phyloP scores from a whole-genome alignment of 225 moss, liverwort and hornwort species.

The Bryoerythrophyllum caledonicum region DNA sequence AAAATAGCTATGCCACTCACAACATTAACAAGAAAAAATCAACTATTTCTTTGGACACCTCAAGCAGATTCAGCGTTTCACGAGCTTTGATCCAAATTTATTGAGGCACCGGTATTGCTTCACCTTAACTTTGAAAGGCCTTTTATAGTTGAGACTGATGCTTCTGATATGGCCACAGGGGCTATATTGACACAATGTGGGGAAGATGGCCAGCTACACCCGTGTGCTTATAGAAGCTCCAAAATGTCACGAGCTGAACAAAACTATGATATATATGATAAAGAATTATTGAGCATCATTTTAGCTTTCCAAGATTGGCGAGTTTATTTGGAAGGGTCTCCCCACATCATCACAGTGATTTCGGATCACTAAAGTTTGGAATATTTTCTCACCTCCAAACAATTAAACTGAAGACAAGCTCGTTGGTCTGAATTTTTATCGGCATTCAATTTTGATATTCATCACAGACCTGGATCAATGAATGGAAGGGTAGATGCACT shows the following conservation, averaged over 20 bases:
- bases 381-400: no score
- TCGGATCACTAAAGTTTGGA: no score
- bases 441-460: no score
- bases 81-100: neutral
- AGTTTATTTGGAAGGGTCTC: neutral
- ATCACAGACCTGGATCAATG: no score
- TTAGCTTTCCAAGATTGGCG: neutral
- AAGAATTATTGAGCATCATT: neutral
- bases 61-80: neutral
- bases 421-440: no score
- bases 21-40: slow-evolving; percentile 4
- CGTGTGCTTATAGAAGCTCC: neutral
- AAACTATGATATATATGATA: neutral
- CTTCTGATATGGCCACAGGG: neutral
- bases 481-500: no score
- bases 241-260: neutral
- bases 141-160: neutral
- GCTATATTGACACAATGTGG: neutral
- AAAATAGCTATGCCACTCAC: slow-evolving; percentile 4
- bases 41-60: slow-evolving; percentile 2
- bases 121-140: neutral
- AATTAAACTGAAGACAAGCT: no score
- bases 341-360: neutral
- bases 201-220: neutral
- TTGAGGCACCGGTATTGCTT: neutral